These are phyloP conservation scores for Panicum miliaceum DNA, from an alignment of 176 grass and related monocot species.

Conservation along the genomic window DNA sequence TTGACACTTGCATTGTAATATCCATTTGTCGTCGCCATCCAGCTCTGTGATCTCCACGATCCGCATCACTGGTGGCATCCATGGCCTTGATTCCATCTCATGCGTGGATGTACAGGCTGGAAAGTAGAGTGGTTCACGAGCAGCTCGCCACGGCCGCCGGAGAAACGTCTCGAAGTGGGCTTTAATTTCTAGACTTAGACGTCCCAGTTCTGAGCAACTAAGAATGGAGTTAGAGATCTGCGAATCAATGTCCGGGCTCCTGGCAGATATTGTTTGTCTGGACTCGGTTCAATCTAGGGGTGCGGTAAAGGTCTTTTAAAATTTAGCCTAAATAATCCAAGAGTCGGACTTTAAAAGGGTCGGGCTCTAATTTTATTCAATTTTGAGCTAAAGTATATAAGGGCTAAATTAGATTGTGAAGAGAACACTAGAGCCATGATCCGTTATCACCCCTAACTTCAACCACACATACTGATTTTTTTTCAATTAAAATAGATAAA, in stretches of 20 bases:
- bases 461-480: background rate
- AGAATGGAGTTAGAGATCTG: background rate
- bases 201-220: constrained; percentile 3
- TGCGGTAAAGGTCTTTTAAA: too few species aligned
- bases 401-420: too few species aligned
- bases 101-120: background rate
- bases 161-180: constrained; percentile 14
- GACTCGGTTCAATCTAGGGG: background rate
- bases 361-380: too few species aligned
- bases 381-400: too few species aligned
- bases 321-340: too few species aligned
- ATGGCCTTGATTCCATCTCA: background rate
- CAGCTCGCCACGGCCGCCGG: constrained; percentile 6
- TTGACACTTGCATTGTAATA: background rate
- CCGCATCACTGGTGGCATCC: constrained; percentile 1
- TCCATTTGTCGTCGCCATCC: background rate
- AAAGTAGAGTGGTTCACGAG: constrained; percentile 40
- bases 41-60: background rate
- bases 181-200: background rate
- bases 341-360: too few species aligned
- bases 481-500: background rate
- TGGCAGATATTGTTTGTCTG: constrained; percentile 9
- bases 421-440: too few species aligned
- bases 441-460: too few species aligned
- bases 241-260: constrained; percentile 2